A percentile compares a stretch with the other conserved stretches of the same genome.
Evolutionary conservation across 2,329 filamentous ascomycete species (phyloP).

Genomic region (Penicillium olsonii): DNA sequence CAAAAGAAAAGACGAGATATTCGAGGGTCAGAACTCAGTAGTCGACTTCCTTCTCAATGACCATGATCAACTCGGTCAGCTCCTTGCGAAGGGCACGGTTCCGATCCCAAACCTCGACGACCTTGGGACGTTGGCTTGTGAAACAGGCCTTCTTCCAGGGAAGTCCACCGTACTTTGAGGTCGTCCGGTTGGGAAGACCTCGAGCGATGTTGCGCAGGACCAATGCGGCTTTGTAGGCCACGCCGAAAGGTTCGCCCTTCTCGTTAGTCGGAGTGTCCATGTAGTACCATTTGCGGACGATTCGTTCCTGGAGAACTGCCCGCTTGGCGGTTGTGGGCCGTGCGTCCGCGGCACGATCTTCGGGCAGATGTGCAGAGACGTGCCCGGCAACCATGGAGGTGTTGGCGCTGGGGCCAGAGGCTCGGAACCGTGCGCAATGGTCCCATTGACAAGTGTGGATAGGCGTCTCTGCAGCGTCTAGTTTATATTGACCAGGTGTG

Average conservation of each 20-base stretch:
- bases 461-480: slow-evolving; percentile 35
- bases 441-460: slow-evolving; percentile 43
- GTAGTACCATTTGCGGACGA: slow-evolving; percentile 43
- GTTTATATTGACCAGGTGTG: slow-evolving; percentile 36
- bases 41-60: slow-evolving; percentile 43
- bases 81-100: slow-evolving; percentile 45
- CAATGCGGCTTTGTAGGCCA: slow-evolving; percentile 50
- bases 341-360: slow-evolving; percentile 36
- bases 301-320: slow-evolving; percentile 40
- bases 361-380: slow-evolving; percentile 42
- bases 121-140: slow-evolving; percentile 39
- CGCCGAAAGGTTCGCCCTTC: slow-evolving; percentile 44
- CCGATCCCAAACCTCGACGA: slow-evolving; percentile 42
- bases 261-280: slow-evolving; percentile 47
- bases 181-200: slow-evolving; percentile 40
- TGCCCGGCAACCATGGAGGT: slow-evolving; percentile 42
- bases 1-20: slow-evolving; percentile 11
- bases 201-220: slow-evolving; percentile 50
- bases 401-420: slow-evolving; percentile 35
- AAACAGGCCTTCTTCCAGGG: slow-evolving; percentile 45
- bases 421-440: slow-evolving; percentile 39
- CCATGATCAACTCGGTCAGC: slow-evolving; percentile 45
- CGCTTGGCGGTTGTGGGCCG: slow-evolving; percentile 39
- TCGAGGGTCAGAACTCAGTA: slow-evolving; percentile 26
- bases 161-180: slow-evolving; percentile 30